These are phyloP conservation scores for Powellomyces hirtus DNA, from an alignment of 192 early-diverging fungal genomes.

Conservation along the genomic window DNA sequence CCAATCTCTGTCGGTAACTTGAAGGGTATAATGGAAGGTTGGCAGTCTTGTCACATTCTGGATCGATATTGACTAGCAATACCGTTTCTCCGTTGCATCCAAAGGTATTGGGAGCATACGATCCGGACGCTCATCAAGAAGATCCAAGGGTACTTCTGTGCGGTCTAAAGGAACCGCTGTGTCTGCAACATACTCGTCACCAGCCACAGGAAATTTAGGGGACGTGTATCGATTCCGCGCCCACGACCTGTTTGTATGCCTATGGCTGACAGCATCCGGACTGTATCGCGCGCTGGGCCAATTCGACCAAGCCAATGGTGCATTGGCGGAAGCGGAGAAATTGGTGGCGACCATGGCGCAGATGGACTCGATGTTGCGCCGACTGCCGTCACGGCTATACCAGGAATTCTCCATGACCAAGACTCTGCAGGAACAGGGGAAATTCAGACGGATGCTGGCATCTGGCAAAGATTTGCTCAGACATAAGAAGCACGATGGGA, in stretches of 20 bases:
- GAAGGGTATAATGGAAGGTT: background rate
- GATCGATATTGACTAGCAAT: background rate
- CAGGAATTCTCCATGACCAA: constrained; percentile 4
- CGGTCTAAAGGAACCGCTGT: constrained; percentile 6
- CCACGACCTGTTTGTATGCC: constrained; percentile 45
- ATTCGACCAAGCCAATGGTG: constrained; percentile 38
- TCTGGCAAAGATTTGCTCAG: constrained; percentile 21
- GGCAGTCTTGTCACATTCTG: too few species aligned
- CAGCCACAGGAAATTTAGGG: constrained; percentile 18
- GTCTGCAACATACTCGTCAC: background rate
- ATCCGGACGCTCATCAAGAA: background rate
- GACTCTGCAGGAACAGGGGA: constrained; percentile 17
- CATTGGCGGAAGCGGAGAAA: constrained; percentile 46
- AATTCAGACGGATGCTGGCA: constrained; percentile 7
- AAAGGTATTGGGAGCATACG: background rate
- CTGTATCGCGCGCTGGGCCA: constrained; percentile 38
- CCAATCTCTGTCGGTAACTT: background rate
- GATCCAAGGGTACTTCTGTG: background rate
- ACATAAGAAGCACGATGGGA: background rate
- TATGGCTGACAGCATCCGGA: constrained; percentile 43
- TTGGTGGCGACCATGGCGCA: constrained; percentile 34
- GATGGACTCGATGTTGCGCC: constrained; percentile 20
- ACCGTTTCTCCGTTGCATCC: background rate
- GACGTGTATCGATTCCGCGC: constrained; percentile 35
- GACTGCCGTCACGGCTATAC: constrained; percentile 12